These are phyloP conservation scores for Betula pendula DNA, from an alignment of 306 rosid species.

Conservation along the genomic window DNA sequence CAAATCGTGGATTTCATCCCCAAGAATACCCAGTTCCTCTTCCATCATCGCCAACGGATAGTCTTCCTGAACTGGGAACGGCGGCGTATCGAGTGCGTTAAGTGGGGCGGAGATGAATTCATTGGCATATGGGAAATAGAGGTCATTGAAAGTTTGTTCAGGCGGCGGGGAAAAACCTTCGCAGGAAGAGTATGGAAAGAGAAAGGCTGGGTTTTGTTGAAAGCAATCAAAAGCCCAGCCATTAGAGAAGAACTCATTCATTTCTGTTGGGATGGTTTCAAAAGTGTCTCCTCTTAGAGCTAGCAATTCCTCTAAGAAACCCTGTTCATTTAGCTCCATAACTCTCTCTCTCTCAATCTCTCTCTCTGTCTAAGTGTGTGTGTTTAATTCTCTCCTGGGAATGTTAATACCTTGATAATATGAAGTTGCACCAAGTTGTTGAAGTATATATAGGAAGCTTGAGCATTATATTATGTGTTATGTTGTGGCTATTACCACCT, in stretches of 20 bases:
- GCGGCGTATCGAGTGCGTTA: conserved; percentile 41
- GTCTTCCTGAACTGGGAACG: conserved; percentile 50
- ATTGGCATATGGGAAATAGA: conserved; percentile 40
- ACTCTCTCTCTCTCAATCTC: conserved; percentile 17
- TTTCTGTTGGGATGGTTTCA: conserved; percentile 57
- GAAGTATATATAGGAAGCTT: conserved; percentile 40
- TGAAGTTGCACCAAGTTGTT: conserved; percentile 36
- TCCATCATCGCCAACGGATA: conserved; percentile 49
- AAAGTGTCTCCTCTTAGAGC: conserved; percentile 67
- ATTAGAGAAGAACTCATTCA: conserved; percentile 53
- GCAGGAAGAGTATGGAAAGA: conserved; percentile 45
- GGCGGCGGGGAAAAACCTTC: conserved; percentile 46
- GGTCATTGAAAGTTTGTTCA: conserved; percentile 46
- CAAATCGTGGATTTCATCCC: conserved; percentile 55
- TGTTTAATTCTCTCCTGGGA: conserved; percentile 39
- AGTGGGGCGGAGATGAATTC: conserved; percentile 48
- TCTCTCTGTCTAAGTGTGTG: conserved; percentile 12
- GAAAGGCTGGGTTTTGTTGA: conserved; percentile 52
- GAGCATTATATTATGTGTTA: conserved; percentile 25
- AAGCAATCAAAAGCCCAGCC: conserved; percentile 44
- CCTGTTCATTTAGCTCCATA: conserved; percentile 62
- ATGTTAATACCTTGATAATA: conserved; percentile 46
- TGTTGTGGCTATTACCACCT: conserved; percentile 33
- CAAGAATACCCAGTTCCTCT: conserved; percentile 53
- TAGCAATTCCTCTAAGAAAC: conserved; percentile 68